phyloP scores from a whole-genome alignment of 805 yeast genomes.

The Candida michaelii region DNA sequence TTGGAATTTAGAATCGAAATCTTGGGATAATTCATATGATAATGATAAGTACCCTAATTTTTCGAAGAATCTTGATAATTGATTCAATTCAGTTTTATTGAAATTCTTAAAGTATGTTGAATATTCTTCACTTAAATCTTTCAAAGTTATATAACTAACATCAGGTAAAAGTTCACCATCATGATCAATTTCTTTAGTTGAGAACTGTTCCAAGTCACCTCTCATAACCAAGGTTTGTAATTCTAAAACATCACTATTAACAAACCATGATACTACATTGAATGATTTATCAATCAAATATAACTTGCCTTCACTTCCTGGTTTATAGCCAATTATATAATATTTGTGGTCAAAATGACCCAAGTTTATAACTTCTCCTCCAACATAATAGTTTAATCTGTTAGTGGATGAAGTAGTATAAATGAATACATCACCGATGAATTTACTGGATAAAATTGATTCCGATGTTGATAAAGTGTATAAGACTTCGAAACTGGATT shows the following conservation, averaged over 20 bases:
- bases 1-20: conserved; percentile 88
- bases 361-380: conserved; percentile 87
- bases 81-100: conserved; percentile 65
- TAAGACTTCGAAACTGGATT: conserved; percentile 78
- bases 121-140: conserved; percentile 54
- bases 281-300: conserved; percentile 91
- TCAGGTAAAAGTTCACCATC: conserved; percentile 41
- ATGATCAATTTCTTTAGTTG: conserved; percentile 27
- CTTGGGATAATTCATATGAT: conserved; percentile 81
- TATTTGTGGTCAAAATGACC: conserved; percentile 89
- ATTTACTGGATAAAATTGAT: conserved; percentile 80
- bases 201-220: conserved; percentile 80
- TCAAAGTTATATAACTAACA: conserved; percentile 46
- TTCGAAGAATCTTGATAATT: conserved; percentile 89
- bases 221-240: conserved; percentile 94
- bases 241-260: conserved; percentile 85
- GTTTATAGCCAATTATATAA: conserved; percentile 85
- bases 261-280: conserved; percentile 74
- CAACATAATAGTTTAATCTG: conserved; percentile 91
- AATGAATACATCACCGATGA: conserved; percentile 97
- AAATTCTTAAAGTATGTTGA: conserved; percentile 52
- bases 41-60: conserved; percentile 85
- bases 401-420: conserved; percentile 79
- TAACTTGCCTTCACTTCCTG: conserved; percentile 79
- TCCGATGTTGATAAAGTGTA: conserved; percentile 72